These are phyloP conservation scores for Bryoerythrophyllum caledonicum DNA, from an alignment of 225 moss, liverwort and hornwort species.

Conservation along the genomic window DNA sequence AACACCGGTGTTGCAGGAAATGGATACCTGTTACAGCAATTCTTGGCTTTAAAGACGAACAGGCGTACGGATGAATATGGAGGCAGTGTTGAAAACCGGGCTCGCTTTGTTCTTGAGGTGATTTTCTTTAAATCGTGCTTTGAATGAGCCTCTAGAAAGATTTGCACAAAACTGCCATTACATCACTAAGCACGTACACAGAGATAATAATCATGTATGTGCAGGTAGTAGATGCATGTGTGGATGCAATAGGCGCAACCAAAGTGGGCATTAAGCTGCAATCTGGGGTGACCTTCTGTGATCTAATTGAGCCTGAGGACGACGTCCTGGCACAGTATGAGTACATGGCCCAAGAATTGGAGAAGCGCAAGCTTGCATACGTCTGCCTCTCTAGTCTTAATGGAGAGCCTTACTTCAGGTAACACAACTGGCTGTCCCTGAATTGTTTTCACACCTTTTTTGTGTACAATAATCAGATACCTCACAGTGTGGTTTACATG, in stretches of 20 bases:
- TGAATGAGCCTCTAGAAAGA: too few relatives aligned
- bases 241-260: not conserved
- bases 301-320: not conserved
- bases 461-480: not conserved
- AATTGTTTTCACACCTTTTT: not conserved
- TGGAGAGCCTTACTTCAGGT: not conserved
- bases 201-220: not conserved
- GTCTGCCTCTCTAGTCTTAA: constrained; percentile 6
- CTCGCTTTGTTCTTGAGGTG: constrained; percentile 9
- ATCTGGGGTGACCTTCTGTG: constrained; percentile 7
- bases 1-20: not conserved
- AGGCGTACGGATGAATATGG: constrained; percentile 10
- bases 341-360: constrained; percentile 2
- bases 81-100: not conserved
- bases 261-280: constrained; percentile 3
- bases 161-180: too few relatives aligned
- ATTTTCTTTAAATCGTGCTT: too few relatives aligned
- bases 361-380: constrained; percentile 5
- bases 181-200: not conserved
- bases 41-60: constrained; percentile 2
- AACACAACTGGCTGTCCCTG: not conserved
- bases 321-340: constrained; percentile 9
- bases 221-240: constrained; percentile 12
- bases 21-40: not conserved
- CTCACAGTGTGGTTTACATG: too few relatives aligned